Percentiles rank a stretch among this genome's conserved stretches.
Conservation (phyloP, 2,329 filamentous ascomycete species). For the Colletotrichum ledebouriae region DNA sequence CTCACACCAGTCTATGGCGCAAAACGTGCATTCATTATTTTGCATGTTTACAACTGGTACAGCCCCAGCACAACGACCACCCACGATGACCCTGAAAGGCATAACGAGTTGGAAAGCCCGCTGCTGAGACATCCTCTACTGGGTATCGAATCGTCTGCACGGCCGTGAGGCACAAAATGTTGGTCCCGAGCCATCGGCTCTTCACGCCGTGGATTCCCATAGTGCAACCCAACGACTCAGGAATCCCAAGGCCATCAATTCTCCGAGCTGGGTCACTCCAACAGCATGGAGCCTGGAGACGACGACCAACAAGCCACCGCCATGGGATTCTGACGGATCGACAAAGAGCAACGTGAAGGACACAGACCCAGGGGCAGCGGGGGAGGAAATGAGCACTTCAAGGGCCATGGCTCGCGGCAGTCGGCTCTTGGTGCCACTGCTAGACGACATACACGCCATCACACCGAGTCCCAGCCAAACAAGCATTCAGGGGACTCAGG, state of each 20-base stretch:
- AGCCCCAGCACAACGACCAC: conserved; percentile 9
- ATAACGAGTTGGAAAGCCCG: conserved; percentile 5
- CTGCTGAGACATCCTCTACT: conserved; percentile 8
- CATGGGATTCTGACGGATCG: conserved; percentile 35
- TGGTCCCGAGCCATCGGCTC: conserved; percentile 27
- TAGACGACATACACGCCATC: conserved; percentile 41
- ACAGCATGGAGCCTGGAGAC: conserved; percentile 38
- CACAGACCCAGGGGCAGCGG: conserved; percentile 25
- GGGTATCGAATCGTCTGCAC: conserved; percentile 27
- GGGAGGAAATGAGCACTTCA: conserved; percentile 33
- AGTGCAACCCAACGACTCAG: conserved; percentile 34
- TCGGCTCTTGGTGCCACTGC: conserved; percentile 36
- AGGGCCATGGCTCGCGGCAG: conserved; percentile 37
- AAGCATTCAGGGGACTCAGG: conserved; percentile 31
- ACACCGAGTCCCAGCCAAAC: conserved; percentile 35
- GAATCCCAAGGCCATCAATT: conserved; percentile 32
- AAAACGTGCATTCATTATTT: conserved; percentile 26
- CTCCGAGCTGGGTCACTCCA: conserved; percentile 38
- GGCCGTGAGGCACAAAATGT: conserved; percentile 21
- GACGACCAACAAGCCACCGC: conserved; percentile 31
- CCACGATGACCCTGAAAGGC: background rate
- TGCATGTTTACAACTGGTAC: conserved; percentile 10
- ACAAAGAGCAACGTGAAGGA: conserved; percentile 29
- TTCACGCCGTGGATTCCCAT: conserved; percentile 18
- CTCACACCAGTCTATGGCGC: conserved; percentile 26